A percentile compares a stretch with the other conserved stretches of the same genome.
Conservation (phyloP, 257 asterid species). For the Marsdenia floribunda region DNA sequence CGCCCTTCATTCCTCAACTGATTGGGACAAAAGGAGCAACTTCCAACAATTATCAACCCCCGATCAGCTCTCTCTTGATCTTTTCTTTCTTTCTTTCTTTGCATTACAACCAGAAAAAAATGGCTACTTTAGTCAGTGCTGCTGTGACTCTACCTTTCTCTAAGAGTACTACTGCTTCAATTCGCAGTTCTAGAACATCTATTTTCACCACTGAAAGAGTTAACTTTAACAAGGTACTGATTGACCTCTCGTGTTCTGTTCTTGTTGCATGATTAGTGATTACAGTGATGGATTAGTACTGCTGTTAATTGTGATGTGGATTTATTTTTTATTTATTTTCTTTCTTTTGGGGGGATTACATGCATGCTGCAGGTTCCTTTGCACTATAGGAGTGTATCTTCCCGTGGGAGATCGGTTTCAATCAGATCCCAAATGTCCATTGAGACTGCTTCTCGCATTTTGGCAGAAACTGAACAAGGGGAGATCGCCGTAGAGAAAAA, state of each 20-base stretch:
- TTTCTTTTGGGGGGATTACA: neutral
- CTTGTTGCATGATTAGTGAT: neutral
- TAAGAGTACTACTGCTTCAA: constrained; percentile 58
- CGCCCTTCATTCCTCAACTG: no score
- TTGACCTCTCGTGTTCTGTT: neutral
- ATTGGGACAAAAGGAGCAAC: no score
- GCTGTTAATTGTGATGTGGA: neutral
- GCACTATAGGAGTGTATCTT: constrained; percentile 49
- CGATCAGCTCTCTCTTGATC: constrained; percentile 10
- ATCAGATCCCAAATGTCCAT: constrained; percentile 88
- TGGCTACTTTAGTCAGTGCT: constrained; percentile 95
- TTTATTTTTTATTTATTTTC: neutral
- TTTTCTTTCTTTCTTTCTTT: constrained; percentile 11
- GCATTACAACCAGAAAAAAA: constrained; percentile 18
- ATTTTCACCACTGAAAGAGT: constrained; percentile 54
- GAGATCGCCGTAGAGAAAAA: no score
- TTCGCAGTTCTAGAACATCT: constrained; percentile 48
- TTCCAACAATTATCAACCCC: no score
- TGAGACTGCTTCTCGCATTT: constrained; percentile 93
- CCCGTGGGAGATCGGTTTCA: constrained; percentile 37
- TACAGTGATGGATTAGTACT: neutral
- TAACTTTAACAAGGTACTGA: constrained; percentile 61
- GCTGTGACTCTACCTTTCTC: constrained; percentile 87
- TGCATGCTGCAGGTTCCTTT: constrained; percentile 57
- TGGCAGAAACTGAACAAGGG: no score